phyloP scores from a whole-genome alignment of 1,284 basidiomycete genomes.

The Puccinia triticina region DNA sequence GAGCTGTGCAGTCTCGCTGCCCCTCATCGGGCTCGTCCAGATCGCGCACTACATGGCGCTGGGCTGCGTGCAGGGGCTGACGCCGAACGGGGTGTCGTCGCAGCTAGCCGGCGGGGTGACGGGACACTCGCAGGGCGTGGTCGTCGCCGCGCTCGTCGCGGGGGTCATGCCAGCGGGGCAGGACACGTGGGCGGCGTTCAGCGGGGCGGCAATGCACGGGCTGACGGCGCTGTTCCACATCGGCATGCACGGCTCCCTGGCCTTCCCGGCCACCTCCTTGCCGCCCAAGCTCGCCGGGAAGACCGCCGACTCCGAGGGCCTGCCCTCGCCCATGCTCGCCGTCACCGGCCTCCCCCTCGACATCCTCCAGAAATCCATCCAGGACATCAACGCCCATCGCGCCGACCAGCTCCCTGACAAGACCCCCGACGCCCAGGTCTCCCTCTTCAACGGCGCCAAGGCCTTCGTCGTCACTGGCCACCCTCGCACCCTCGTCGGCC shows the following conservation, averaged over 20 bases:
- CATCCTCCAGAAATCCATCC: slow-evolving; percentile 63
- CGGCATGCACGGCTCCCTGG: slow-evolving; percentile 56
- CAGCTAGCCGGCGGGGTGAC: slow-evolving; percentile 69
- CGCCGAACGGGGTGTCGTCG: slow-evolving; percentile 56
- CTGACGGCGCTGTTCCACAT: slow-evolving; percentile 38
- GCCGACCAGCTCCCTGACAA: background rate
- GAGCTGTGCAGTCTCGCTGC: slow-evolving; percentile 88
- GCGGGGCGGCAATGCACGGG: slow-evolving; percentile 14
- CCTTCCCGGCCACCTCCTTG: slow-evolving; percentile 89
- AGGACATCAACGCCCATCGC: slow-evolving; percentile 54
- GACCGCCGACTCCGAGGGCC: slow-evolving; percentile 86
- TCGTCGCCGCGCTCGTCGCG: slow-evolving; percentile 84
- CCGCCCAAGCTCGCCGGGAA: slow-evolving; percentile 86
- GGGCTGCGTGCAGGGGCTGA: slow-evolving; percentile 73
- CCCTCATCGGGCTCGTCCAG: slow-evolving; percentile 93
- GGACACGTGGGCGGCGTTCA: slow-evolving; percentile 34
- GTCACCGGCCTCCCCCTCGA: slow-evolving; percentile 76
- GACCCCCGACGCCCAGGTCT: slow-evolving; percentile 63
- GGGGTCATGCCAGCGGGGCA: slow-evolving; percentile 11
- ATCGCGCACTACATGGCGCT: slow-evolving; percentile 86
- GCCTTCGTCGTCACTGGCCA: slow-evolving; percentile 93
- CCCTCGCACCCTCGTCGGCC: slow-evolving; percentile 83
- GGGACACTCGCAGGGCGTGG: slow-evolving; percentile 94
- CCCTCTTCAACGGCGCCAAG: slow-evolving; percentile 86
- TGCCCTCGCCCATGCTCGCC: slow-evolving; percentile 89